Conservation (phyloP, 148 eudicot genomes). For the Cornus suecica region DNA sequence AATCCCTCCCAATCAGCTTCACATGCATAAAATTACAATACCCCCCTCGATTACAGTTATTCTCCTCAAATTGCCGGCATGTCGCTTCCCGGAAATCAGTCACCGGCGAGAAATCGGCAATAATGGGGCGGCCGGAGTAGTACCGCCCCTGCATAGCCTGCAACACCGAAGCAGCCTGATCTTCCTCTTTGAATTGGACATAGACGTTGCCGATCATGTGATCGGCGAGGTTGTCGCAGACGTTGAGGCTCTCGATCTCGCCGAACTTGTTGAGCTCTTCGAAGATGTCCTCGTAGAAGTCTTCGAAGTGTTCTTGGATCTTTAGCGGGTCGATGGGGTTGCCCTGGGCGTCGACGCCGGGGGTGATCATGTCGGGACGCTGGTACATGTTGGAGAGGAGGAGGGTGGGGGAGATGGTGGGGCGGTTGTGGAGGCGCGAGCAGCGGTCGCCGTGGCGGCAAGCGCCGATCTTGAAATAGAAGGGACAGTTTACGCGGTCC, state of each 20-base stretch:
- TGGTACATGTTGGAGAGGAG: no score
- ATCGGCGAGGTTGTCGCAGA: conserved; percentile 75
- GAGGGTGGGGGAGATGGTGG: conserved; percentile 64
- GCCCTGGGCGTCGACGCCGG: conserved; percentile 75
- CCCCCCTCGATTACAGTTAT: conserved; percentile 73
- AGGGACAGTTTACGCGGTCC: conserved; percentile 77
- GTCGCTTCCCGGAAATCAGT: conserved; percentile 82
- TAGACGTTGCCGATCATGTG: conserved; percentile 86
- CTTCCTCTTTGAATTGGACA: conserved; percentile 74
- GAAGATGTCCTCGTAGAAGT: conserved; percentile 63
- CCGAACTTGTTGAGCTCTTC: conserved; percentile 70
- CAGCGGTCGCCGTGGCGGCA: conserved; percentile 77
- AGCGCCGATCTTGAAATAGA: conserved; percentile 85
- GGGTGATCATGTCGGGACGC: conserved; percentile 39
- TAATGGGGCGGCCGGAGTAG: conserved; percentile 73
- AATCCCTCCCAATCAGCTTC: no score
- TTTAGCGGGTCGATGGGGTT: conserved; percentile 56
- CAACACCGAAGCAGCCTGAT: conserved; percentile 63
- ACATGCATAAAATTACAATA: conserved; percentile 4
- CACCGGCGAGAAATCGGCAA: conserved; percentile 74
- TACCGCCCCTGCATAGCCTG: conserved; percentile 50
- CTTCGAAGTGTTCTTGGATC: conserved; percentile 70
- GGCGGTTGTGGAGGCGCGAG: conserved; percentile 68
- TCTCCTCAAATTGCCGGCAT: conserved; percentile 71
- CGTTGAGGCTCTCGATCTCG: conserved; percentile 65